Evolutionary conservation across 805 yeast species (phyloP).

Genomic region (Ogataea paradorogensis): DNA sequence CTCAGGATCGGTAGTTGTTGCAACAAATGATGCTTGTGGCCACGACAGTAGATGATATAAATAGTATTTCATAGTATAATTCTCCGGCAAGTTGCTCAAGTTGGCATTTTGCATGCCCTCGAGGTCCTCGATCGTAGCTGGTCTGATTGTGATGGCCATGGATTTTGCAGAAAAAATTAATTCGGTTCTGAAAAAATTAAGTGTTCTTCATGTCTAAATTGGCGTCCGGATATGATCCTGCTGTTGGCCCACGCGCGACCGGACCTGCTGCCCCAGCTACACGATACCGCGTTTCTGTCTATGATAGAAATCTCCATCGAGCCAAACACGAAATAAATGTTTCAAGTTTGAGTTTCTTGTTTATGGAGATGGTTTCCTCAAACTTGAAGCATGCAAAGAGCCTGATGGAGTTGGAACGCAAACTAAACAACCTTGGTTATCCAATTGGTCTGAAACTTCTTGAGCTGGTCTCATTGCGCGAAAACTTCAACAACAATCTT

Average conservation of each 20-base stretch:
- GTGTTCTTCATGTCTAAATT: slow-evolving; percentile 17
- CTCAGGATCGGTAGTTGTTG: slow-evolving; percentile 67
- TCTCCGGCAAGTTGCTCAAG: slow-evolving; percentile 88
- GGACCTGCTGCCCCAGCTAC: slow-evolving; percentile 10
- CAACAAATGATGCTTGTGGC: slow-evolving; percentile 98
- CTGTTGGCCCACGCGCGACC: slow-evolving; percentile 30
- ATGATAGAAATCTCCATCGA: slow-evolving; percentile 67
- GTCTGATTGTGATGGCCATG: slow-evolving; percentile 86
- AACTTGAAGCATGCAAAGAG: slow-evolving; percentile 61
- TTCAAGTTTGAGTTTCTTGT: slow-evolving; percentile 64
- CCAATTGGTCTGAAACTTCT: slow-evolving; percentile 69
- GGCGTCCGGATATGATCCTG: slow-evolving; percentile 29
- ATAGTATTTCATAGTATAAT: slow-evolving; percentile 88
- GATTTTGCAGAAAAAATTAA: slow-evolving; percentile 1
- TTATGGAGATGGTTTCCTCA: slow-evolving; percentile 68
- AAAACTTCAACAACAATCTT: slow-evolving; percentile 45
- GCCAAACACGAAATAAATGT: slow-evolving; percentile 65
- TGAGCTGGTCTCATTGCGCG: slow-evolving; percentile 67
- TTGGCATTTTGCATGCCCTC: slow-evolving; percentile 97
- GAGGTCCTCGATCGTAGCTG: slow-evolving; percentile 80
- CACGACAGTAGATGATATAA: slow-evolving; percentile 91
- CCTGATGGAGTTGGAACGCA: slow-evolving; percentile 59
- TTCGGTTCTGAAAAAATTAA: neutral
- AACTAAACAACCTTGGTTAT: slow-evolving; percentile 70
- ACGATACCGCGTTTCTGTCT: slow-evolving; percentile 39